Evolutionary conservation across 2,329 filamentous ascomycete genomes (phyloP).

Genomic region (Beauveria caledonica): DNA sequence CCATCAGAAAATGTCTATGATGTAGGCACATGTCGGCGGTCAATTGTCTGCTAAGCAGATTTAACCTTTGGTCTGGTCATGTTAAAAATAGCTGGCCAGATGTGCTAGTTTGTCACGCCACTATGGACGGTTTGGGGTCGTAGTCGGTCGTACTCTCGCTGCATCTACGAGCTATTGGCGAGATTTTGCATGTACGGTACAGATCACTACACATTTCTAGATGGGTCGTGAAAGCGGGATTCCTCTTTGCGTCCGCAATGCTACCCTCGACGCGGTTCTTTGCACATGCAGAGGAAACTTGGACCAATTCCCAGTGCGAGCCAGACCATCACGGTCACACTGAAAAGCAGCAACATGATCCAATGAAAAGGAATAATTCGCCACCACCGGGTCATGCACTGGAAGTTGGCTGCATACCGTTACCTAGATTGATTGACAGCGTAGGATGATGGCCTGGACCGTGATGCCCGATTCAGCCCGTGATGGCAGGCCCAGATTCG

Average conservation of each 20-base stretch:
- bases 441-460: not conserved
- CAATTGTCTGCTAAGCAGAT: too few species aligned
- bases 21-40: not conserved
- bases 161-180: not conserved
- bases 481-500: not conserved
- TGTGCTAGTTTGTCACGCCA: not conserved
- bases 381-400: not conserved
- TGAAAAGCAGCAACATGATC: not conserved
- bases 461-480: not conserved
- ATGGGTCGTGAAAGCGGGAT: not conserved
- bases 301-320: not conserved
- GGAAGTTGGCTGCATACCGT: not conserved
- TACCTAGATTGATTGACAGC: not conserved
- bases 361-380: not conserved
- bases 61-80: too few species aligned
- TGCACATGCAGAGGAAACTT: not conserved
- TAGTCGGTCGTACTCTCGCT: not conserved
- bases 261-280: not conserved
- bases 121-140: not conserved
- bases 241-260: not conserved
- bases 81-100: not conserved
- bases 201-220: too few species aligned
- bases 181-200: not conserved
- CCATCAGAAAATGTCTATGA: not conserved
- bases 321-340: not conserved